Base-by-base conservation (phyloP, 2,329 filamentous ascomycete genomes). In the Domatiomyces catenatus region DNA sequence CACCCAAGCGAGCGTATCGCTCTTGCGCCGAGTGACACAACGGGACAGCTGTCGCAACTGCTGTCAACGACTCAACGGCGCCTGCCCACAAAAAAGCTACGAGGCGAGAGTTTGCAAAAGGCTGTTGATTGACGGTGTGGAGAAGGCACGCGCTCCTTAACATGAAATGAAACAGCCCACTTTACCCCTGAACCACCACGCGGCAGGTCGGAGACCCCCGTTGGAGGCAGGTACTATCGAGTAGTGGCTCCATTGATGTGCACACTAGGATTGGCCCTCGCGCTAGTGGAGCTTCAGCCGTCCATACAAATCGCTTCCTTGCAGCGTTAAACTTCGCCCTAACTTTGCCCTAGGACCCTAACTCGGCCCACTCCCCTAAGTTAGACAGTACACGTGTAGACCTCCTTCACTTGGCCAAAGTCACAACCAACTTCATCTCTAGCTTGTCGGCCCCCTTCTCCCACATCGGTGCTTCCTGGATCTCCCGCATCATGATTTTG, bases 391-490 rank as follows among this genome's bases (percentile, higher is more conserved):
- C n/a, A n/a, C n/a, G n/a, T n/a, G n/a, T n/a, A n/a, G n/a, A n/a
- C n/a, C n/a, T n/a, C n/a, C n/a, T n/a, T n/a, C n/a, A n/a, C n/a
- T n/a, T n/a, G n/a, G n/a, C n/a, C 22, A 24, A 24, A 24, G 22
- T 24, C 22, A 24, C 22, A 24, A 24, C 22, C 22, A 24, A 24
- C 22, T 39, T 39, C 32, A 39, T 5, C 12, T 39, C 32, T 4
- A 39, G 36, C 6, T 51, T 24, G 5, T 44, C 22, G 19, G 32
- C 53, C n/a, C 48, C 50, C 28, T 50, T 18, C 44, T 17, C 32
- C 56, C 58, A 58, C 12, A 51, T 45, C 5, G 53, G 55, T 19
- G 53, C 52, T 8, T 45, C 48, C 36, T 54, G 53, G 26, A 57
- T 48, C 36, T 56, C 52, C 3, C 36, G 36, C n/a, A 58, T 28